Base-by-base conservation (phyloP, 2,329 filamentous ascomycete genomes). In the Fusarium floridanum region DNA sequence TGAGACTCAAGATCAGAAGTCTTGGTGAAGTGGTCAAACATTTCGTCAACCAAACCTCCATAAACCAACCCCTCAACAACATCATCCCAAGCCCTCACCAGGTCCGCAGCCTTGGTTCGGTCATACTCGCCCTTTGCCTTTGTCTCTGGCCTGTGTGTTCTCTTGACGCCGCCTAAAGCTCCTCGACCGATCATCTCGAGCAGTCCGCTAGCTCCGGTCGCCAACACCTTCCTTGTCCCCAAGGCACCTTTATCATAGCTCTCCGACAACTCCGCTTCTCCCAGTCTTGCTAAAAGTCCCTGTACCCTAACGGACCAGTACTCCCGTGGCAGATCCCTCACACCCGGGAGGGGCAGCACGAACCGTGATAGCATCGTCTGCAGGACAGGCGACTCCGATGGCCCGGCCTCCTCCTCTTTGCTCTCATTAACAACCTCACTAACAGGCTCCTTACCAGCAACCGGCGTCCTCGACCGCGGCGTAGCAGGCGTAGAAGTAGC, bases 171-270 rank as follows among this genome's bases (percentile, higher is more conserved):
- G 0, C 90, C 92, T 16, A 95, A 82, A 37, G 89, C 85, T 8
- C 92, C 94, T 70, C 93, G 85, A 1, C 90, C 90, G 14, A 93
- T 84, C 78, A 91, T 91, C 82, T 95, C 94, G 64, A 94, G 86
- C 66, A 95, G 82, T 8, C 90, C 89, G 39, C 92, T 92, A 11
- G 91, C 87, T 0, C 92, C 93, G 8, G 94, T 94, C 0, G 93
- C 90, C 59, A 96, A 83, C 22, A 92, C 93, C 83, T 95, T 95
- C 61, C 94, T 87, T 68, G 91, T 91, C 1, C 94, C 94, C 74
- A 96, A 83, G 0, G 90, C 87, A 16, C 92, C 93, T 82, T 95
- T 95, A 81, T 96, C 94, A 78, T 95, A 96, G 80, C 92, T 95
- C 81, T 96, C 94, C 1, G 92, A 95, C 36, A 96, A 84, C 61